Conservation (phyloP, 352 stramenopile species). For the Phytopythium vexans region DNA sequence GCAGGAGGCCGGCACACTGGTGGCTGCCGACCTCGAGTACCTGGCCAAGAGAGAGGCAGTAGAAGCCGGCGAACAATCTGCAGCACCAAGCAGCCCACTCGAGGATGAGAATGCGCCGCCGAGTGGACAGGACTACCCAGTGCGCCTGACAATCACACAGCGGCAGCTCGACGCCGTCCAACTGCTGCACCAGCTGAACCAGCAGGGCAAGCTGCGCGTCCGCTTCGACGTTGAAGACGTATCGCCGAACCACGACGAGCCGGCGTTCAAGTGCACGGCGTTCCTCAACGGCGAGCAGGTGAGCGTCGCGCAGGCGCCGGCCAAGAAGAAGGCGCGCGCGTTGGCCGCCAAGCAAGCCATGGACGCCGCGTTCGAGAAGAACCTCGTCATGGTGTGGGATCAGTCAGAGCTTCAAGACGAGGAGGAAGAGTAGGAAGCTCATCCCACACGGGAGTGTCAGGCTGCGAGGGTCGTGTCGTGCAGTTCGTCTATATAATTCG, state of each 20-base stretch:
- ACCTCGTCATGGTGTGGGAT: constrained; percentile 35
- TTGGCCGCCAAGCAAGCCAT: constrained; percentile 66
- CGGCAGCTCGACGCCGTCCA: constrained; percentile 35
- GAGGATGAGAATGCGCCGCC: too few relatives aligned
- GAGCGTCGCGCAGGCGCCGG: constrained; percentile 29
- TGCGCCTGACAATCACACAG: constrained; percentile 32
- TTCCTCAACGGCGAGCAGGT: constrained; percentile 45
- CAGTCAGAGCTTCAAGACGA: constrained; percentile 17
- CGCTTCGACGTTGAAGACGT: constrained; percentile 51
- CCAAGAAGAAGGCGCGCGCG: constrained; percentile 84
- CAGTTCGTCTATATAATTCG: constrained; percentile 15
- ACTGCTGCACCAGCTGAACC: constrained; percentile 53
- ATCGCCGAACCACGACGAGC: constrained; percentile 25
- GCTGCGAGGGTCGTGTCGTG: background rate
- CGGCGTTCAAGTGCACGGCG: constrained; percentile 51
- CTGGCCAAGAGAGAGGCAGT: constrained; percentile 43
- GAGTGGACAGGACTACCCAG: constrained; percentile 5
- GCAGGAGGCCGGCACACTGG: constrained; percentile 39
- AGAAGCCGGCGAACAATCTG: constrained; percentile 4
- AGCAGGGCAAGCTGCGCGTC: constrained; percentile 37
- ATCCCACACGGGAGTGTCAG: background rate
- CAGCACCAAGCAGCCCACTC: too few relatives aligned
- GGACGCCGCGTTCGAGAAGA: constrained; percentile 67
- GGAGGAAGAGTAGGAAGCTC: constrained; percentile 11
- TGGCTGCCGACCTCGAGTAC: constrained; percentile 56